These are phyloP conservation scores for Acer negundo DNA, from an alignment of 345 rosid genomes.

Conservation along the genomic window DNA sequence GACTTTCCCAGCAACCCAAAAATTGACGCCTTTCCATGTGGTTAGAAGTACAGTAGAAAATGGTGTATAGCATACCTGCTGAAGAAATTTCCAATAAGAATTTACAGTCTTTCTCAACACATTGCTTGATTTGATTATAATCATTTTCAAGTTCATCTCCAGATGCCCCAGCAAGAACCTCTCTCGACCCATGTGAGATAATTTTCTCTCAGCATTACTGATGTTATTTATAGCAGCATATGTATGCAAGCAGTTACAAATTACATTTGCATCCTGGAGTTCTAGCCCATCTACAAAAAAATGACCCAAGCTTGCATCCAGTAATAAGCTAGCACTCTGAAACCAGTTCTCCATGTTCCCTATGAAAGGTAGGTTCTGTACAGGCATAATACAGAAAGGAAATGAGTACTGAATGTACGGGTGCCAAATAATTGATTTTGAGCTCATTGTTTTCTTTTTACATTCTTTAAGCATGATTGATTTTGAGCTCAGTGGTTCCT, in stretches of 20 bases:
- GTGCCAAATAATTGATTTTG: slow-evolving; percentile 4
- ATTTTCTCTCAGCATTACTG: slow-evolving; percentile 74
- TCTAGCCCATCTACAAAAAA: slow-evolving; percentile 93
- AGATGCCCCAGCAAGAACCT: no score
- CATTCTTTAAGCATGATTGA: not conserved
- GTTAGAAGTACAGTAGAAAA: not conserved
- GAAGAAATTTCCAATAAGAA: slow-evolving; percentile 85
- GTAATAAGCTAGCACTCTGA: slow-evolving; percentile 74
- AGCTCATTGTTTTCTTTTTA: slow-evolving; percentile 11
- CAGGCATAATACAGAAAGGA: slow-evolving; percentile 68
- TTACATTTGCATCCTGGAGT: slow-evolving; percentile 78
- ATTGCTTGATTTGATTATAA: slow-evolving; percentile 69
- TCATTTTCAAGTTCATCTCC: slow-evolving; percentile 80
- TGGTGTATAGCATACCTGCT: slow-evolving; percentile 46
- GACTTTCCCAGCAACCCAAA: not conserved
- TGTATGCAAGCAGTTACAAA: slow-evolving; percentile 94
- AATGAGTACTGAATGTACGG: slow-evolving; percentile 44
- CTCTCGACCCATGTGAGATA: slow-evolving; percentile 57
- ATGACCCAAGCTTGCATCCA: slow-evolving; percentile 95
- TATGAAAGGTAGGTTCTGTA: slow-evolving; percentile 97
- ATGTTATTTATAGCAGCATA: slow-evolving; percentile 92
- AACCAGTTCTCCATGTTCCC: slow-evolving; percentile 97
- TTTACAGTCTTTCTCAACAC: slow-evolving; percentile 70
- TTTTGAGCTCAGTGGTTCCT: no score
- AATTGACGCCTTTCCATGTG: not conserved